Evolutionary conservation across 208 protist genomes (phyloP).

Genomic region (Crithidia mellificae): DNA sequence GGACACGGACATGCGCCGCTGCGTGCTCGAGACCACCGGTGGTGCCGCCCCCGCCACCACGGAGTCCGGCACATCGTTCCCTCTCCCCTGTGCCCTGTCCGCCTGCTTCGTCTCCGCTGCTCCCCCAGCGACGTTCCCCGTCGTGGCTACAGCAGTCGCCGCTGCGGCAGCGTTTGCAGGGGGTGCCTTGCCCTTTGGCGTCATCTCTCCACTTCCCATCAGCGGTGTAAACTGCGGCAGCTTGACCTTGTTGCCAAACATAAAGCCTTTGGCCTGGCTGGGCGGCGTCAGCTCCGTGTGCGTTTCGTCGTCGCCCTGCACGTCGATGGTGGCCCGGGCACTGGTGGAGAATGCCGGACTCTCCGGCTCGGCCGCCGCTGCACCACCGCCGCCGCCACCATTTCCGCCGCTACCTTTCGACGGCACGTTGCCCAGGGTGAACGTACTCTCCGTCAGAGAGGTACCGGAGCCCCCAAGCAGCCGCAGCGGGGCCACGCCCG

Average conservation of each 20-base stretch:
- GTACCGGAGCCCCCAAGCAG: background rate
- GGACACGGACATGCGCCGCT: background rate
- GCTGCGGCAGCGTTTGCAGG: background rate
- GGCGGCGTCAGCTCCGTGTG: slow-evolving; percentile 19
- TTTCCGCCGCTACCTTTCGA: slow-evolving; percentile 7
- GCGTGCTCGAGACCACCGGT: background rate
- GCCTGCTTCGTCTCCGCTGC: background rate
- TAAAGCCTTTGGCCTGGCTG: background rate
- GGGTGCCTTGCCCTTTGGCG: background rate
- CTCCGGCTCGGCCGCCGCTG: background rate
- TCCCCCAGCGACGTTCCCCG: background rate
- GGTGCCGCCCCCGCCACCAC: background rate
- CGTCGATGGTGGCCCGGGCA: background rate
- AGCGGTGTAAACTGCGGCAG: slow-evolving; percentile 23
- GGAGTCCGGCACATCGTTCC: too few species aligned
- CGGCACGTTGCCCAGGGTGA: slow-evolving; percentile 11
- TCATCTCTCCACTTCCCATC: background rate
- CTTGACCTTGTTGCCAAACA: slow-evolving; percentile 1
- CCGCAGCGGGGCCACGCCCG: background rate
- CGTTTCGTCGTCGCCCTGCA: slow-evolving; percentile 1
- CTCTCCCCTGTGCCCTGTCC: background rate
- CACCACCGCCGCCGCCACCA: too few species aligned
- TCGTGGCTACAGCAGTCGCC: background rate
- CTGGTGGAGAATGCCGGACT: slow-evolving; percentile 1
- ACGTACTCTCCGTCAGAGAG: slow-evolving; percentile 19